phyloP scores from a whole-genome alignment of 1,284 basidiomycete species.

The Kalmanozyma brasiliensis region DNA sequence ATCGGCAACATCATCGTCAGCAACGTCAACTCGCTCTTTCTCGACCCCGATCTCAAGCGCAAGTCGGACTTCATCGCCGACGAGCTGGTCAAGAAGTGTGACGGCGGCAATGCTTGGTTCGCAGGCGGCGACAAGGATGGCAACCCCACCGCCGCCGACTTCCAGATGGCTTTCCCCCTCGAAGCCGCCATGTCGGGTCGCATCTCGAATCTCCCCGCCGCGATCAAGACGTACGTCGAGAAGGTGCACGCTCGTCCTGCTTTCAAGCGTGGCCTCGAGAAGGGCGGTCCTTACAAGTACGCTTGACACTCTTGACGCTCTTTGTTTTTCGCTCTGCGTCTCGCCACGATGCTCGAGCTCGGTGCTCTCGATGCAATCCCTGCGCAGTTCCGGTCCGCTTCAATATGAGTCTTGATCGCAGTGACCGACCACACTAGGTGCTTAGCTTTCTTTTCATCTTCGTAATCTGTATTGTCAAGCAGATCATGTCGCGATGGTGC shows the following conservation, averaged over 20 bases:
- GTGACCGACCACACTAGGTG: too few relatives aligned
- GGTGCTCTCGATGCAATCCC: background rate
- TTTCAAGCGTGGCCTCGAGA: constrained; percentile 59
- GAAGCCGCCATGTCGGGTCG: constrained; percentile 58
- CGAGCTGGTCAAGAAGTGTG: constrained; percentile 47
- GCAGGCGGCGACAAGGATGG: constrained; percentile 65
- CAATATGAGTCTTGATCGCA: too few relatives aligned
- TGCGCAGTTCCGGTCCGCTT: too few relatives aligned
- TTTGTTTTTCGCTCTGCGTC: too few relatives aligned
- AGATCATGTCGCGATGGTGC: too few relatives aligned
- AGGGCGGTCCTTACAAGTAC: constrained; percentile 60
- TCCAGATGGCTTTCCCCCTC: constrained; percentile 65
- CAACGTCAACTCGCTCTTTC: constrained; percentile 43
- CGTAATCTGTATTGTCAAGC: too few relatives aligned
- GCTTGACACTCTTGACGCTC: constrained; percentile 32
- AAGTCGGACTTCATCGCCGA: constrained; percentile 49
- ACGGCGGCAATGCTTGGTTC: constrained; percentile 54
- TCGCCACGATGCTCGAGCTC: too few relatives aligned
- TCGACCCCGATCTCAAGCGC: constrained; percentile 58
- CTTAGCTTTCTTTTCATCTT: too few relatives aligned
- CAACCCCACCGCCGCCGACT: constrained; percentile 65
- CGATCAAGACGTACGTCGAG: constrained; percentile 59
- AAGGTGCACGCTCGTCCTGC: constrained; percentile 60
- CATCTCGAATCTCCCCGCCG: constrained; percentile 37
- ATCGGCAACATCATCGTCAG: constrained; percentile 53